Evolutionary conservation across 148 eudicot species (phyloP).

Genomic region (Silene conica): DNA sequence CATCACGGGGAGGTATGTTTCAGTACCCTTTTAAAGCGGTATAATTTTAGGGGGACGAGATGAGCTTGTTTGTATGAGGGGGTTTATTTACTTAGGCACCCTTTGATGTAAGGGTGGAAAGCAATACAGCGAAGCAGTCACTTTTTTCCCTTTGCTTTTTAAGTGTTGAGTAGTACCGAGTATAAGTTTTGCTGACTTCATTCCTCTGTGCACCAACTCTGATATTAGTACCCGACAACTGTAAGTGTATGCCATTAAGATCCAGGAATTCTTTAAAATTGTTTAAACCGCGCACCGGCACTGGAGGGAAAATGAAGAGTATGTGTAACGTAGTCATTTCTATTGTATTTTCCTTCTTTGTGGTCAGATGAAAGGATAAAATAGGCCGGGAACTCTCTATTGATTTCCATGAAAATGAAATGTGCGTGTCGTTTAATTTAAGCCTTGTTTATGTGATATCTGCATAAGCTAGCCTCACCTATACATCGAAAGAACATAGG

Average conservation of each 20-base stretch:
- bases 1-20: slow-evolving; percentile 72
- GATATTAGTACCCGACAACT: too few relatives aligned
- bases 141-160: not conserved
- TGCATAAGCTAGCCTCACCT: not conserved
- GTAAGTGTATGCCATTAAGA: too few relatives aligned
- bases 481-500: too few relatives aligned
- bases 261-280: too few relatives aligned
- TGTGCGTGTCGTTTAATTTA: not conserved
- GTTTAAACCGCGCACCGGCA: too few relatives aligned
- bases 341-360: not conserved
- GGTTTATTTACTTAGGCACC: not conserved
- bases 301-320: not conserved
- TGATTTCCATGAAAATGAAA: not conserved
- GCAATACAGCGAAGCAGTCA: not conserved
- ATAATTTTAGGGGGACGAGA: slow-evolving; percentile 1
- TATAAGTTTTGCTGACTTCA: too few relatives aligned
- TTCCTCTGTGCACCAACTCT: too few relatives aligned
- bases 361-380: not conserved
- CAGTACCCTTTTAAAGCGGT: not conserved
- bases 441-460: not conserved
- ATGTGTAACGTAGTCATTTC: not conserved
- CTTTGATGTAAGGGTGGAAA: not conserved
- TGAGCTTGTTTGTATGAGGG: not conserved
- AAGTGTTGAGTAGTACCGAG: too few relatives aligned
- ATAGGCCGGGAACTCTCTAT: not conserved